A percentile compares a stretch with the other conserved stretches of the same genome.
Evolutionary conservation across 805 yeast species (phyloP).

Genomic region (Millerozyma acaciae): DNA sequence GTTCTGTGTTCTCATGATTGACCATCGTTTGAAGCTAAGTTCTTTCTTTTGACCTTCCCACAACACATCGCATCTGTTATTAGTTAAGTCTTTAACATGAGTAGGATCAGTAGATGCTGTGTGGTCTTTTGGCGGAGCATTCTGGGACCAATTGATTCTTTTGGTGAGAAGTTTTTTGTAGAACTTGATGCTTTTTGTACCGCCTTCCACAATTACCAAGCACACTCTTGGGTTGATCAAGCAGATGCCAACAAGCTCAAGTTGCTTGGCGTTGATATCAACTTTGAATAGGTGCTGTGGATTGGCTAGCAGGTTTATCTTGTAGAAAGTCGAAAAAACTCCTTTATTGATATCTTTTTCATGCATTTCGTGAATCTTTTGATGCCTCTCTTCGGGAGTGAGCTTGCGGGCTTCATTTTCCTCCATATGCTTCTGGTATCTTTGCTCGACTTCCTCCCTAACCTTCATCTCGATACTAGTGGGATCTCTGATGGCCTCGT

Average conservation of each 20-base stretch:
- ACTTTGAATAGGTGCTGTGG: constrained; percentile 71
- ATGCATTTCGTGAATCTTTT: constrained; percentile 43
- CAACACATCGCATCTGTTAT: constrained; percentile 45
- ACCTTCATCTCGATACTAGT: constrained; percentile 79
- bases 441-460: constrained; percentile 58
- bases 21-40: constrained; percentile 64
- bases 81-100: constrained; percentile 28
- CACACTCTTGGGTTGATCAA: constrained; percentile 44
- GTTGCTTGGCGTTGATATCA: constrained; percentile 76
- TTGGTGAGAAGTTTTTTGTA: constrained; percentile 57
- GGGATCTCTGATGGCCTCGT: constrained; percentile 84
- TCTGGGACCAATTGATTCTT: constrained; percentile 69
- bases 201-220: constrained; percentile 74
- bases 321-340: constrained; percentile 53
- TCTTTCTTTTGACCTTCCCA: constrained; percentile 71
- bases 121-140: constrained; percentile 29
- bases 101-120: constrained; percentile 7
- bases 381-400: constrained; percentile 52
- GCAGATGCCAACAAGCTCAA: constrained; percentile 61
- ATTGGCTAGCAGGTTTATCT: constrained; percentile 50
- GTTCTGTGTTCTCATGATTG: constrained; percentile 49
- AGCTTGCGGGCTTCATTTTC: constrained; percentile 62
- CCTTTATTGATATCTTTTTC: constrained; percentile 53
- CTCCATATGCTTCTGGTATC: constrained; percentile 55
- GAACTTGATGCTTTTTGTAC: constrained; percentile 54